A percentile compares a stretch with the other conserved stretches of the same genome.
Conservation (phyloP, 2,329 filamentous ascomycete species). For the Penicillium sp. region DNA sequence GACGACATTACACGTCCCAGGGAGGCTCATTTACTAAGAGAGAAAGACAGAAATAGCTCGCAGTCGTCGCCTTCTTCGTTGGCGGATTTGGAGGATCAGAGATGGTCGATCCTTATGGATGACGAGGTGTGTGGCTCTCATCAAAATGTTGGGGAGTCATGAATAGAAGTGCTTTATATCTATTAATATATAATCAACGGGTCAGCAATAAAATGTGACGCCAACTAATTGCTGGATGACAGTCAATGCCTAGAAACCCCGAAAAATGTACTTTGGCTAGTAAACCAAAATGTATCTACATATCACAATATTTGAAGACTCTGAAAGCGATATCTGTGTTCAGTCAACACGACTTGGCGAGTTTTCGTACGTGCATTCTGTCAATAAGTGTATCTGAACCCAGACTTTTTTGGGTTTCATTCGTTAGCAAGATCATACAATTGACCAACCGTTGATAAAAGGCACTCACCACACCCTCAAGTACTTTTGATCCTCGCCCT, state of each 20-base stretch:
- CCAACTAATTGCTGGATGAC: not conserved
- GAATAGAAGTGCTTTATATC: conserved; percentile 1
- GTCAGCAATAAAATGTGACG: too few species aligned
- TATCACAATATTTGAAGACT: not conserved
- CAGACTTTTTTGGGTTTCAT: conserved; percentile 16
- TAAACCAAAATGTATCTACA: too few species aligned
- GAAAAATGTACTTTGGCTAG: not conserved
- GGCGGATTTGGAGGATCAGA: conserved; percentile 17
- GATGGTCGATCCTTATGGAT: conserved; percentile 5
- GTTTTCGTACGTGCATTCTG: not conserved
- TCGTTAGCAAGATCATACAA: not conserved
- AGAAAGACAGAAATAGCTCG: not conserved
- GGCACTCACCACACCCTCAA: conserved; percentile 47
- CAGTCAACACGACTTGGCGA: not conserved
- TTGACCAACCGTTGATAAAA: not conserved
- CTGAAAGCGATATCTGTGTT: not conserved
- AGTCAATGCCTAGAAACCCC: not conserved
- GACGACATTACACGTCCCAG: not conserved
- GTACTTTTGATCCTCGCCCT: conserved; percentile 43
- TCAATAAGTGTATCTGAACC: conserved; percentile 37
- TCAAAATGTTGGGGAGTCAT: not conserved
- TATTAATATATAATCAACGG: not conserved
- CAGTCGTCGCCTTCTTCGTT: conserved; percentile 9
- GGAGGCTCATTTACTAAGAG: not conserved
- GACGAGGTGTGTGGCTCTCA: not conserved